These are phyloP conservation scores for Exserohilum rostratum DNA, from an alignment of 2,329 filamentous ascomycete genomes.

Conservation along the genomic window DNA sequence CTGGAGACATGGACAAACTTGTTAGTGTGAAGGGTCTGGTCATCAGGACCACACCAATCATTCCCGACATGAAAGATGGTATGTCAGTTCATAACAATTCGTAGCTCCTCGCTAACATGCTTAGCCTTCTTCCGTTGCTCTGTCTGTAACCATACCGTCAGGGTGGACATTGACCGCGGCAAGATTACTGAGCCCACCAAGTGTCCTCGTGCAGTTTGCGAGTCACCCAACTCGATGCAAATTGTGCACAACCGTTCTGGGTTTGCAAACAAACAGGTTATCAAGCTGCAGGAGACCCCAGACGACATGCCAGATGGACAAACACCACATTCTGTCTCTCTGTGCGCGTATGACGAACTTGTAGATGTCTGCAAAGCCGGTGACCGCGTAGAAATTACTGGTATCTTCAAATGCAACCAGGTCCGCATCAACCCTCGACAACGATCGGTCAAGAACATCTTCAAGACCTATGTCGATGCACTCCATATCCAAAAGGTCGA, in stretches of 20 bases:
- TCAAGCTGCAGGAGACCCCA: conserved; percentile 97
- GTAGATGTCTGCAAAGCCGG: conserved; percentile 98
- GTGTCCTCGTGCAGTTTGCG: conserved; percentile 82
- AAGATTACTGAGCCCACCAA: conserved; percentile 93
- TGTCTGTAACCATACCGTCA: conserved; percentile 87
- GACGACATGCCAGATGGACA: conserved; percentile 94
- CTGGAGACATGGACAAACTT: conserved; percentile 95
- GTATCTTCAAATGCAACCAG: conserved; percentile 93
- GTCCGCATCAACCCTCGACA: conserved; percentile 94
- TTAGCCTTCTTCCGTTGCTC: conserved; percentile 93
- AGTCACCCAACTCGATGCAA: conserved; percentile 93
- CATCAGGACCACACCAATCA: conserved; percentile 92
- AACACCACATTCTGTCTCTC: conserved; percentile 94
- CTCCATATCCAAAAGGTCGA: conserved; percentile 96
- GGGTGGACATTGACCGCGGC: conserved; percentile 90
- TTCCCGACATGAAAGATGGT: conserved; percentile 96
- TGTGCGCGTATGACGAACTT: conserved; percentile 95
- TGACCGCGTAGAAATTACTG: conserved; percentile 93
- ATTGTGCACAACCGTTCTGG: conserved; percentile 94
- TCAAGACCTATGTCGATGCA: conserved; percentile 97
- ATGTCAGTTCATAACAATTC: conserved; percentile 13
- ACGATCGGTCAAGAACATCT: conserved; percentile 89
- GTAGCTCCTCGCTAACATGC: conserved; percentile 15
- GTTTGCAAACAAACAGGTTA: conserved; percentile 97
- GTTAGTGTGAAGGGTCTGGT: conserved; percentile 95